Evolutionary conservation across 768 basidiomycete genomes (phyloP), one percentile per base, ranked within the genome.

Genomic region (Harrya chromipes): DNA sequence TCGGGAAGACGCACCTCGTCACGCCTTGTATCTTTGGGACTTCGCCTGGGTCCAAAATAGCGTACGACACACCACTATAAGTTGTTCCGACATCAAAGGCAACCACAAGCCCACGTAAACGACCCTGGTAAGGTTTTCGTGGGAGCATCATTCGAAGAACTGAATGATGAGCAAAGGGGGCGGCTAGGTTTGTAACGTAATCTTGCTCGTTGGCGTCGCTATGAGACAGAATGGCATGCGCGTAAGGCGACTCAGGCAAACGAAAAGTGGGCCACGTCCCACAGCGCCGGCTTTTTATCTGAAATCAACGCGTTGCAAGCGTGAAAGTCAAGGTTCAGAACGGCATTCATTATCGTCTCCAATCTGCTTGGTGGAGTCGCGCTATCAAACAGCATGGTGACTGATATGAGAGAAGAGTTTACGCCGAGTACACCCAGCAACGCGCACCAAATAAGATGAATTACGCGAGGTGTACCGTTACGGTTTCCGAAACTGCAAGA

Each of bases 31-130:
- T 69, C 58, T 66, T 66, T 23, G 69, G 70, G 3, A 72, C 53
- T 8, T 71, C 63, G 17, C 62, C 64, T 3, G 74, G 75, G 50
- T 62, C 76, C 4, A 79, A 63, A 49, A 79, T 72, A 29, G 66
- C 51, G 40, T 73, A 74, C 2, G 70, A 71, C 6, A 74, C 63
- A 3, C 73, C 73, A 37, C 71, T 69, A 48, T 62, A 75, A 16
- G 74, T 74, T 0, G 73, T 74, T 3, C 73, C 72, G 5, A 74
- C 58, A 40, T 75, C 73, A 42, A 75, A 67, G 0, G 68, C 70
- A 8, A 75, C 56, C 41, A 74, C 68, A 19, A 75, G 65, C 14
- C 65, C 66, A 17, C 67, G 69, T 23, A 51, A 38, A 20, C 61
- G 60, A 16, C 77, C 78, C 13, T 59, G 59, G 54, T 69, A 80